A percentile compares a stretch with the other conserved stretches of the same genome.
Conservation (phyloP, 768 basidiomycete species). For the Paxillus ammoniavirescens region DNA sequence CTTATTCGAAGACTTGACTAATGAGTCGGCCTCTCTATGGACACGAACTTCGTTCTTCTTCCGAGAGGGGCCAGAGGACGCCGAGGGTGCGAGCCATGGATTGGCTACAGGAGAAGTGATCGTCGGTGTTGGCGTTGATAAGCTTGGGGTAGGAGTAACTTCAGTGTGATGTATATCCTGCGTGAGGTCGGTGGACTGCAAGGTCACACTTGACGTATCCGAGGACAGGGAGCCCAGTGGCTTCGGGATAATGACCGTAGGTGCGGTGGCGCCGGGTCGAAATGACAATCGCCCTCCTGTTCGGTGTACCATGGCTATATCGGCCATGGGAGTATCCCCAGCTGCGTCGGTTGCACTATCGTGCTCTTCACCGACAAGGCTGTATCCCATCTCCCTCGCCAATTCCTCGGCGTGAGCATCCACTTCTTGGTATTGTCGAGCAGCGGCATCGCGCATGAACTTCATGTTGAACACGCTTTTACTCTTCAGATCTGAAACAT, state of each 20-base stretch:
- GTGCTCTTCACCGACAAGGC: constrained; percentile 32
- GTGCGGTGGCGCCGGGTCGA: constrained; percentile 45
- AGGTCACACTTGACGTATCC: constrained; percentile 68
- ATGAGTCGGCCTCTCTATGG: constrained; percentile 58
- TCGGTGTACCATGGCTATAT: constrained; percentile 45
- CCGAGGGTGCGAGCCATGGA: constrained; percentile 70
- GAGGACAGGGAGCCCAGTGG: constrained; percentile 37
- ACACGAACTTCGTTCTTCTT: constrained; percentile 76
- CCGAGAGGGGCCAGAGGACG: constrained; percentile 49
- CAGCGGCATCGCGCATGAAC: constrained; percentile 95
- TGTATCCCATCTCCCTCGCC: constrained; percentile 59
- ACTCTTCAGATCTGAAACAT: constrained; percentile 31
- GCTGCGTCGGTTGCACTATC: constrained; percentile 27
- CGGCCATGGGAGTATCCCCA: constrained; percentile 31
- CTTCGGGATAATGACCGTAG: constrained; percentile 1
- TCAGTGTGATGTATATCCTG: constrained; percentile 28
- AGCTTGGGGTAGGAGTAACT: constrained; percentile 9
- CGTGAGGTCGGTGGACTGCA: constrained; percentile 56
- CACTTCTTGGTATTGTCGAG: constrained; percentile 54
- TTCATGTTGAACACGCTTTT: constrained; percentile 93
- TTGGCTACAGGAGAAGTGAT: constrained; percentile 41
- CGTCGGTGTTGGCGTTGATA: constrained; percentile 16
- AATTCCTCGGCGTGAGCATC: constrained; percentile 72
- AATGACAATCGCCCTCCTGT: constrained; percentile 66
- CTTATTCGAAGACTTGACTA: constrained; percentile 70